Conservation (phyloP, 2,329 filamentous ascomycete genomes). For the Microdochium trichocladiopsis region DNA sequence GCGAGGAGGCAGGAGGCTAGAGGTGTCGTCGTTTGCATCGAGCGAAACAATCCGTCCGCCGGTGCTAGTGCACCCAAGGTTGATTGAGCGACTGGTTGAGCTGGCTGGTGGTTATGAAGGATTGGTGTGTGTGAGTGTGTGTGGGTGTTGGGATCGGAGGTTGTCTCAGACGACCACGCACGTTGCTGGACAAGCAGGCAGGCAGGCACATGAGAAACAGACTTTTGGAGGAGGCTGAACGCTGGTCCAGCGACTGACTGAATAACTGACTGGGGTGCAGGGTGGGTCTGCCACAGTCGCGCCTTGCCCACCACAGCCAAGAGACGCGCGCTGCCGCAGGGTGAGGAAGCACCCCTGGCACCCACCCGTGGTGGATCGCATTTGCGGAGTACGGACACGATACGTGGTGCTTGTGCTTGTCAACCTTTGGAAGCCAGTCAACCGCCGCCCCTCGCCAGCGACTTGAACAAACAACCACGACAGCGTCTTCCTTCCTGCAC, state of each 20-base stretch:
- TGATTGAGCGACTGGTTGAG: too few relatives aligned
- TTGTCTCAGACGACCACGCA: too few relatives aligned
- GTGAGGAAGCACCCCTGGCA: too few relatives aligned
- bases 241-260: not conserved
- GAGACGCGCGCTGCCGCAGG: too few relatives aligned
- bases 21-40: not conserved
- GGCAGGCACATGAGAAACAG: not conserved
- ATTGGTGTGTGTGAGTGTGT: too few relatives aligned
- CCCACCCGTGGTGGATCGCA: too few relatives aligned
- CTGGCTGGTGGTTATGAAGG: too few relatives aligned
- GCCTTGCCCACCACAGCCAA: too few relatives aligned
- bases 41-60: not conserved
- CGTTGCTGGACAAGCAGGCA: not conserved
- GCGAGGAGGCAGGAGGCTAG: not conserved
- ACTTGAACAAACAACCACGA: constrained; percentile 1
- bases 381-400: not conserved
- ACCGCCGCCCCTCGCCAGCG: constrained; percentile 2
- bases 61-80: not conserved
- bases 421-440: too few relatives aligned
- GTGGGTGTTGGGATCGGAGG: too few relatives aligned
- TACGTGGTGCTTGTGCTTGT: not conserved
- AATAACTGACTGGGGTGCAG: not conserved
- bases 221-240: not conserved
- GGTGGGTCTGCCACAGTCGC: not conserved
- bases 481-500: not conserved